These are phyloP conservation scores for Xylaria telfairii DNA, from an alignment of 495 filamentous ascomycete genomes.

Conservation along the genomic window DNA sequence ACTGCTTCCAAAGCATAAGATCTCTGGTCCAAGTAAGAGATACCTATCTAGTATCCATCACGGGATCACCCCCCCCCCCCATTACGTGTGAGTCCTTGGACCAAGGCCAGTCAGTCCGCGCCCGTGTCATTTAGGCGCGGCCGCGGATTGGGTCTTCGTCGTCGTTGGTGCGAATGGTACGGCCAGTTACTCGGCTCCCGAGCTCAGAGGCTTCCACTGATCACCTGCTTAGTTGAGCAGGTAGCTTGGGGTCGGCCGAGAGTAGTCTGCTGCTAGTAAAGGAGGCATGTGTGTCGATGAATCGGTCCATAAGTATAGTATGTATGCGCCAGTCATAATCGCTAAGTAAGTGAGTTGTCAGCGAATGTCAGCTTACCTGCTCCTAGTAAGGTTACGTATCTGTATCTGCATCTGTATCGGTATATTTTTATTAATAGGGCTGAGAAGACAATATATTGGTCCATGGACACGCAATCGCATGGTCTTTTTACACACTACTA, in stretches of 20 bases:
- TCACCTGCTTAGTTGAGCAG: constrained; percentile 20
- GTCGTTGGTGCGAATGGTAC: background rate
- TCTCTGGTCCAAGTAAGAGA: no score
- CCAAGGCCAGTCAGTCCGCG: background rate
- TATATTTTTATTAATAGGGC: background rate
- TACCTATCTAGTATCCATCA: no score
- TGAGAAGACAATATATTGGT: no score
- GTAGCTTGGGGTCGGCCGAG: no score
- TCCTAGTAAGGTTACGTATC: background rate
- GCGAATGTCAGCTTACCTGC: constrained; percentile 6
- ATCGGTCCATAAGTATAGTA: no score
- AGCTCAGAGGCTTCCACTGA: background rate
- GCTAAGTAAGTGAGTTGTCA: background rate
- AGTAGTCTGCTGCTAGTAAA: background rate
- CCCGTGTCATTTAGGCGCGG: background rate
- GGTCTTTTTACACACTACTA: background rate
- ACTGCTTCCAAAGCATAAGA: no score
- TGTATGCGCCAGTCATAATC: background rate
- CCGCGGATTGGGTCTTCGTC: background rate
- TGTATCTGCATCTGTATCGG: background rate
- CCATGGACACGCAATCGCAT: background rate
- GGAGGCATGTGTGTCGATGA: background rate
- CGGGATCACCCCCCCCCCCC: background rate
- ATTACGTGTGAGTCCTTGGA: background rate
- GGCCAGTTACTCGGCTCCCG: constrained; percentile 6